Evolutionary conservation across 306 rosid genomes (phyloP), one percentile per base, ranked within the genome.

Genomic region (Gynostemma pentaphyllum): DNA sequence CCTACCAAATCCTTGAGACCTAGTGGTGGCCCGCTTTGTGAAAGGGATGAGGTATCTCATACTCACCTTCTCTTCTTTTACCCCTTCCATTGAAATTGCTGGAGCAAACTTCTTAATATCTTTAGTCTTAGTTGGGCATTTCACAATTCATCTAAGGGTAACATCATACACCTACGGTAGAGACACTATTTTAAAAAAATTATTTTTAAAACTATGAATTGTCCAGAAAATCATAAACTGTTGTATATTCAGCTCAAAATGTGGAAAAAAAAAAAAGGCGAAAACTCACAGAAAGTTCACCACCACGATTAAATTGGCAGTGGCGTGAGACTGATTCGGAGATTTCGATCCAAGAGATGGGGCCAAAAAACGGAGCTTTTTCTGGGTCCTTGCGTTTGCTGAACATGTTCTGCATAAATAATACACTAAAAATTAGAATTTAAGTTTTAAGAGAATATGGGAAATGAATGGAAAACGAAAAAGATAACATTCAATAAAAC

Each of bases 291-390:
- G 89, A 86, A 53, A 86, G 86, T 19, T 74, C 87, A 70, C 80
- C 89, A 2, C 74, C 64, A 8, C 74, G 69, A 48, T 77, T 75
- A 80, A 89, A 89, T 46, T 75, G 76, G 80, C 63, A 86, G 64
- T 82, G 86, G 72, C 74, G 82, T 5, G 78, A 82, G 68, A 84
- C 75, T 37, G 87, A 75, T 22, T 56, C 85, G 41, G 92, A 80
- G 47, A 82, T 78, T 82, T 89, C 97, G 61, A 79, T 70, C 92
- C 92, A 89, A 67, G 49, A 70, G 19, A 71, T 68, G 6, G 88
- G 84, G 39, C 16, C 50, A 60, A 70, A 73, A 6, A n/a, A n/a
- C n/a, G 71, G 74, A 10, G 70, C 70, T 42, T 80, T 71, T 39
- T 65, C 80, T 2, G 80, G 42, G 37, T 78, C 81, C 53, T 76